These are phyloP conservation scores for Datura wrightii DNA, from an alignment of 257 asterid species.

Conservation along the genomic window DNA sequence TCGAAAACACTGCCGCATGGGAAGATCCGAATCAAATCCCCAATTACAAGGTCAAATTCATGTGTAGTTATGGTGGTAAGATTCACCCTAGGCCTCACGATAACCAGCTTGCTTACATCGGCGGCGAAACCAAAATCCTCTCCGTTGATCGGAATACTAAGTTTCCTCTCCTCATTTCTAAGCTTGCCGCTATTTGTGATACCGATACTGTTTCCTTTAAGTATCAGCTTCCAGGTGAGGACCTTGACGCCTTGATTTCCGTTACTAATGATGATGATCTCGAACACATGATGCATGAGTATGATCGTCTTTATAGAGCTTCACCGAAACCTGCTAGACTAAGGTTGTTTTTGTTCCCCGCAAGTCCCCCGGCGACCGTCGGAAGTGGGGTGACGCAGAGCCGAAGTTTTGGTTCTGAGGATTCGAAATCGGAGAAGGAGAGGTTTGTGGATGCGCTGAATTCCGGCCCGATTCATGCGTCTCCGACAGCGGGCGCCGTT, in stretches of 20 bases:
- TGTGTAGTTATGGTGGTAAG: conserved; percentile 98
- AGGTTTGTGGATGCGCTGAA: conserved; percentile 92
- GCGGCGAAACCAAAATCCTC: conserved; percentile 93
- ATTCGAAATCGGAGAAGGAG: conserved; percentile 70
- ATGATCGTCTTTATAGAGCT: conserved; percentile 69
- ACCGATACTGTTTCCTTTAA: conserved; percentile 67
- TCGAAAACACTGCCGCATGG: conserved; percentile 82
- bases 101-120: conserved; percentile 77
- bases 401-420: conserved; percentile 65
- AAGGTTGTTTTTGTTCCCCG: conserved; percentile 72
- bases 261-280: conserved; percentile 93
- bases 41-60: conserved; percentile 69
- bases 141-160: conserved; percentile 77
- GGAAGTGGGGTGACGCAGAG: conserved; percentile 41
- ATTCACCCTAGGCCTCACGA: conserved; percentile 93
- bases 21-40: conserved; percentile 52
- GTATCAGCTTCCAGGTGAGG: conserved; percentile 95
- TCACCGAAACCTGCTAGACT: conserved; percentile 84
- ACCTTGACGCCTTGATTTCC: conserved; percentile 92
- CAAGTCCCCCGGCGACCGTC: conserved; percentile 41
- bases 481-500: conserved; percentile 48
- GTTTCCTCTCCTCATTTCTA: conserved; percentile 55
- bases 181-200: conserved; percentile 69
- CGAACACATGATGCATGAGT: conserved; percentile 96
- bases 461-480: conserved; percentile 68